phyloP scores from a whole-genome alignment of 768 basidiomycete species.

The Boletus insuetus region DNA sequence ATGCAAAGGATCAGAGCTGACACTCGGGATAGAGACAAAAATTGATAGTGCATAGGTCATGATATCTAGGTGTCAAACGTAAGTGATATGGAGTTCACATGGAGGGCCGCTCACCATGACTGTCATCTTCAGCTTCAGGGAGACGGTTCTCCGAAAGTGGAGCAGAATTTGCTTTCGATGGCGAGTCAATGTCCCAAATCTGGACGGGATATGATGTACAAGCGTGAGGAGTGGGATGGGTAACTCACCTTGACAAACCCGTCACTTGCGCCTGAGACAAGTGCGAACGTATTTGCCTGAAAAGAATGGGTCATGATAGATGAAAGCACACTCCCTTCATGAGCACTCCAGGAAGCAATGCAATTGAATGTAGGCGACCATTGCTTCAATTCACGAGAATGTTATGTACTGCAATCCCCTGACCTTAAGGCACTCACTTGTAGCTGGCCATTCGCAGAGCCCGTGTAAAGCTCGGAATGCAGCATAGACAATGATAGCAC shows the following conservation, averaged over 20 bases:
- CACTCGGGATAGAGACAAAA: conserved; percentile 84
- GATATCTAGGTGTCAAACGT: conserved; percentile 45
- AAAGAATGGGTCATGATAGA: conserved; percentile 53
- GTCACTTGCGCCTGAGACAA: conserved; percentile 85
- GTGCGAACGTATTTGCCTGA: conserved; percentile 26
- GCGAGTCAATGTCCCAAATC: conserved; percentile 55
- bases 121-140: conserved; percentile 15
- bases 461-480: conserved; percentile 60
- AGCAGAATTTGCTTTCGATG: background rate
- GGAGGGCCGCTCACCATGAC: conserved; percentile 15
- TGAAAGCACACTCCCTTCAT: conserved; percentile 80
- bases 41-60: conserved; percentile 78
- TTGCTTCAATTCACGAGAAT: conserved; percentile 43
- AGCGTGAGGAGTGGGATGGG: background rate
- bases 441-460: conserved; percentile 65
- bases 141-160: background rate
- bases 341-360: conserved; percentile 78
- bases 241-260: conserved; percentile 70
- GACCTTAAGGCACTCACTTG: conserved; percentile 44
- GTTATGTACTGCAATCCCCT: background rate
- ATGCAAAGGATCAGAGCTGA: conserved; percentile 65
- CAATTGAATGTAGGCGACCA: conserved; percentile 86
- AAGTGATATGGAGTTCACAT: background rate
- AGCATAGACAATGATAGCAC: conserved; percentile 78
- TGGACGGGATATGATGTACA: conserved; percentile 18